A percentile compares a stretch with the other conserved stretches of the same genome.
These are phyloP conservation scores for Cytospora chrysosperma DNA, from an alignment of 2,329 filamentous ascomycete species.

Conservation along the genomic window DNA sequence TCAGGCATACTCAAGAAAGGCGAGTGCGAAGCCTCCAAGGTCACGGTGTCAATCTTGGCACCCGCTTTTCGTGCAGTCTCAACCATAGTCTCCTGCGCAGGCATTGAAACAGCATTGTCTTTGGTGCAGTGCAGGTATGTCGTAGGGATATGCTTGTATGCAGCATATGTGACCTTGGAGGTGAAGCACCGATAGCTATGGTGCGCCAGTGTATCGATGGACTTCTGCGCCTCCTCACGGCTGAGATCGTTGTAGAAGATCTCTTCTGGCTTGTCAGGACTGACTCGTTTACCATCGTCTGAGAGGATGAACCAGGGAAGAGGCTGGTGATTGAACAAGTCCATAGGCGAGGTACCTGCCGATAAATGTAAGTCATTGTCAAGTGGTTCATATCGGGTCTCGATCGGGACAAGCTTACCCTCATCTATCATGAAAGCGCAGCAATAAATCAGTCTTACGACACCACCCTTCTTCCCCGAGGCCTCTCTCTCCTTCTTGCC, in stretches of 20 bases:
- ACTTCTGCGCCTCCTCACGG: conserved; percentile 1
- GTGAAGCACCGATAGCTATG: background rate
- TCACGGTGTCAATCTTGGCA: background rate
- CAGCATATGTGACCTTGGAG: conserved; percentile 3
- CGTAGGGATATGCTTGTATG: conserved; percentile 9
- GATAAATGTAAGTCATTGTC: background rate
- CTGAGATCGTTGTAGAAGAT: conserved; percentile 13
- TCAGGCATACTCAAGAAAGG: conserved; percentile 12
- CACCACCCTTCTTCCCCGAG: conserved; percentile 4
- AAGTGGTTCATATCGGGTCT: no score
- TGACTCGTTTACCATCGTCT: background rate
- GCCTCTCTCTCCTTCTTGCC: conserved; percentile 6
- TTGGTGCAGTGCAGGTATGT: conserved; percentile 6
- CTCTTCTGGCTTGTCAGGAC: background rate
- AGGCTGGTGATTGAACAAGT: background rate
- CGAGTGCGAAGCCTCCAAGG: conserved; percentile 7
- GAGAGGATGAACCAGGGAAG: background rate
- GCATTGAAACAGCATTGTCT: conserved; percentile 3
- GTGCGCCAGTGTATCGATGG: background rate
- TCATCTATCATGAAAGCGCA: conserved; percentile 10
- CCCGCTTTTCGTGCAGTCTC: background rate
- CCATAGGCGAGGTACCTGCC: background rate
- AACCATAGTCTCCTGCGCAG: conserved; percentile 6
- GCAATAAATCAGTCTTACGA: conserved; percentile 9
- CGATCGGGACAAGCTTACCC: background rate